phyloP scores from a whole-genome alignment of 2,329 filamentous ascomycete species.

The Penicillium janthinellum region DNA sequence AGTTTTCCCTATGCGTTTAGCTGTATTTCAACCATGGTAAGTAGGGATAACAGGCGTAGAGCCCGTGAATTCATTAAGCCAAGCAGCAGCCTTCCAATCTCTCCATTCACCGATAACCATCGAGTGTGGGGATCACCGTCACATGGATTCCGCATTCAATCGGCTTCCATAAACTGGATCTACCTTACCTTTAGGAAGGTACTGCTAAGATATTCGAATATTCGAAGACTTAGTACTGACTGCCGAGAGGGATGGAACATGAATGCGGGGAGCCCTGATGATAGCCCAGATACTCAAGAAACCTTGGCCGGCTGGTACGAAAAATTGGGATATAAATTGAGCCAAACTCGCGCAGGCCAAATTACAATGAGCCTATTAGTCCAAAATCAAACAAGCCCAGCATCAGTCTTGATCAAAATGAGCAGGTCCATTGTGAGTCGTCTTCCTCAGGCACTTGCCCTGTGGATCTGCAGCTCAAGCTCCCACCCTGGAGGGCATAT shows the following conservation, averaged over 20 bases:
- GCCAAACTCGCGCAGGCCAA: not conserved
- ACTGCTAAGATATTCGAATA: not conserved
- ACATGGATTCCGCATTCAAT: not conserved
- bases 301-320: not conserved
- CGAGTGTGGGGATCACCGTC: not conserved
- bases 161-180: not conserved
- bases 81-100: not conserved
- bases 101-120: not conserved
- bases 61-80: not conserved
- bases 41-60: not conserved
- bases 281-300: not conserved
- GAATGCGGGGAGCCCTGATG: no score
- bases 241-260: not conserved
- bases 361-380: not conserved
- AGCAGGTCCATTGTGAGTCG: not conserved
- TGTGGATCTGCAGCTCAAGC: conserved; percentile 9
- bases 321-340: not conserved
- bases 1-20: not conserved
- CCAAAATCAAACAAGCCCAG: not conserved
- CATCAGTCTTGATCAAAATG: not conserved
- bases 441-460: conserved; percentile 6
- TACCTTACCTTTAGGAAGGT: no score
- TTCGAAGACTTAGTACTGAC: not conserved
- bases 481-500: conserved; percentile 6
- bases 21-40: not conserved